Conservation (phyloP, 2,329 filamentous ascomycete genomes). For the Ophiostoma sp. region DNA sequence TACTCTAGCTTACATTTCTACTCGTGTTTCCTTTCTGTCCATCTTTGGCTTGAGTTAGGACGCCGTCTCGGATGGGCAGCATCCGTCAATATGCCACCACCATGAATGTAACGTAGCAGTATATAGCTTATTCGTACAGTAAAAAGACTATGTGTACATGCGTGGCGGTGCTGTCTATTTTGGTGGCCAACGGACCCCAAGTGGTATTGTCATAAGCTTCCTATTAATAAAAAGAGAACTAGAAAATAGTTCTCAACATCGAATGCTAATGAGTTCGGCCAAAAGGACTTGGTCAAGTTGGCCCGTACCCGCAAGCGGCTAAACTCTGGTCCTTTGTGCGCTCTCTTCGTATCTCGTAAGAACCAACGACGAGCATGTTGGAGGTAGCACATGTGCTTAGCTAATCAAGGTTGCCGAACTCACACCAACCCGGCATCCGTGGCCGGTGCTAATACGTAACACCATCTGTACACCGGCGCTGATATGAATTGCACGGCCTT, state of each 20-base stretch:
- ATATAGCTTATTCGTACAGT: not conserved
- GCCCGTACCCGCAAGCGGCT: not conserved
- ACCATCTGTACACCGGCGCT: too few species aligned
- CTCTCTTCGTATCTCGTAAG: not conserved
- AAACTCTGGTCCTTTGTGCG: not conserved
- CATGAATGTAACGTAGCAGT: not conserved
- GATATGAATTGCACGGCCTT: too few species aligned
- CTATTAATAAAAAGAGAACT: not conserved
- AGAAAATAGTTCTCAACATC: not conserved
- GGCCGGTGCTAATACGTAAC: too few species aligned
- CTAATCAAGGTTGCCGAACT: too few species aligned
- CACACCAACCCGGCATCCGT: too few species aligned
- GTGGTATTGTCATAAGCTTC: not conserved
- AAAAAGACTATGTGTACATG: not conserved
- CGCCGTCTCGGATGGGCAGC: not conserved
- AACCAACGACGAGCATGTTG: not conserved
- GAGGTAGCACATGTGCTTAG: not conserved
- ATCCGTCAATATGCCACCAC: not conserved
- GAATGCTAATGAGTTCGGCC: not conserved
- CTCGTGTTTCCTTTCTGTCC: not conserved
- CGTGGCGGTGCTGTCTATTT: not conserved
- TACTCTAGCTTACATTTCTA: too few species aligned
- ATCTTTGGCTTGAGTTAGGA: not conserved
- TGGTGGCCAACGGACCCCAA: not conserved
- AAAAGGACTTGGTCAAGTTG: not conserved